Evolutionary conservation across 371 early-diverging fungal species (phyloP).

Genomic region (Haplosporangium sp.): DNA sequence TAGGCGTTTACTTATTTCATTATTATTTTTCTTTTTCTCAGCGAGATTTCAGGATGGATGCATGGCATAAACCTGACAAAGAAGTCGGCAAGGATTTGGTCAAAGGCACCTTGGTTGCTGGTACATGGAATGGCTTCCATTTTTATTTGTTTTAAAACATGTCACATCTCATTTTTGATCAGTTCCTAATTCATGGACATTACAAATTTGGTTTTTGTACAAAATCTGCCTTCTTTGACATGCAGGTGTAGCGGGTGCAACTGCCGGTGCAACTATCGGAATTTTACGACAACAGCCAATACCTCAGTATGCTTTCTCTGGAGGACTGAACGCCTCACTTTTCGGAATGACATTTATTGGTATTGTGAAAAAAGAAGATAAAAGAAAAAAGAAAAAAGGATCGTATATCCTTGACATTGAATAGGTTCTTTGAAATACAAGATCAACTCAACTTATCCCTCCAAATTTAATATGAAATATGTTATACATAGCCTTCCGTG

Average conservation of each 20-base stretch:
- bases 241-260: constrained; percentile 54
- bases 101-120: constrained; percentile 36
- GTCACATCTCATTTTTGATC: neutral
- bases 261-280: constrained; percentile 63
- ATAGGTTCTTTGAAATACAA: neutral
- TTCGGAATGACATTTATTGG: constrained; percentile 49
- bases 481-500: constrained; percentile 55
- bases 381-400: no score
- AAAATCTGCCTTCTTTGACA: neutral
- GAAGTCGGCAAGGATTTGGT: constrained; percentile 39
- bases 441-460: no score
- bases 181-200: neutral
- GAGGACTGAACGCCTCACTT: constrained; percentile 42
- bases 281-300: constrained; percentile 54
- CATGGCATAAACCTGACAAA: constrained; percentile 22
- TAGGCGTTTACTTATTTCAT: no score
- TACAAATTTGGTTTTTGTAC: neutral
- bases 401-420: neutral
- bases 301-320: constrained; percentile 30
- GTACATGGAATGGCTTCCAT: constrained; percentile 4
- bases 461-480: neutral
- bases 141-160: neutral
- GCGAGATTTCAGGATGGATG: constrained; percentile 17
- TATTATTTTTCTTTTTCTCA: neutral
- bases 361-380: neutral